Evolutionary conservation across 805 yeast species (phyloP), one percentile per base, ranked within the genome.

Genomic region (Kodamaea sagamina): DNA sequence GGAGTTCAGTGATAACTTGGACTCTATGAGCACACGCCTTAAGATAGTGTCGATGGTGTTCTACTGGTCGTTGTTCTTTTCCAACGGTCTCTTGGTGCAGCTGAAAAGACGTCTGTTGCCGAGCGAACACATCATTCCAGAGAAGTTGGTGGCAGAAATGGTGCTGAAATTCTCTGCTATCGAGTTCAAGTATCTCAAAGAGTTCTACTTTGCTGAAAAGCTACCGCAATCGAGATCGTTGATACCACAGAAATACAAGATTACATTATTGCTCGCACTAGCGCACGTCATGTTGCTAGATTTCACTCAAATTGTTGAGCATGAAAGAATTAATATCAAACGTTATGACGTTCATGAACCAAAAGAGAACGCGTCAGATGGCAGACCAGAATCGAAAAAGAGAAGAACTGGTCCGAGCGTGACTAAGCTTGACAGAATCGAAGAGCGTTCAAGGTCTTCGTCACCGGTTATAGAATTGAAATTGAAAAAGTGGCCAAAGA

Each of bases 11-110:
- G 69, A 63, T 43, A 61, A 59, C 43, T 29, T 51, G 41, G 59
- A 56, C 27, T 62, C 69, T 1, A 58, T 65, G 61, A 21, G 21
- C 8, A 39, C 61, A 4, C 53, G 72, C n/a, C 54, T 51, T 44
- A 54, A 50, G 21, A 47, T 61, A 13, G 18, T 51, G 4, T 21
- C 42, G 11, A 35, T 57, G 27, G 46, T 55, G 1, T 59, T 51
- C 41, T 52, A 52, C 36, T 43, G 59, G 43, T 46, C 58, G 4
- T 32, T 48, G 7, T 46, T 44, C 42, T 50, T 41, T 21, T 42
- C 51, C 8, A 41, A 47, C 38, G 54, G 50, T 1, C 32, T 43
- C 13, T 16, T 42, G 25, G 18, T 50, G 3, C 45, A 44, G 13
- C 16, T 19, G 2, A 45, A 39, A 26, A 8, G 27, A 9, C 28